Evolutionary conservation across 805 yeast species (phyloP).

Genomic region (Starmerella bacillaris): DNA sequence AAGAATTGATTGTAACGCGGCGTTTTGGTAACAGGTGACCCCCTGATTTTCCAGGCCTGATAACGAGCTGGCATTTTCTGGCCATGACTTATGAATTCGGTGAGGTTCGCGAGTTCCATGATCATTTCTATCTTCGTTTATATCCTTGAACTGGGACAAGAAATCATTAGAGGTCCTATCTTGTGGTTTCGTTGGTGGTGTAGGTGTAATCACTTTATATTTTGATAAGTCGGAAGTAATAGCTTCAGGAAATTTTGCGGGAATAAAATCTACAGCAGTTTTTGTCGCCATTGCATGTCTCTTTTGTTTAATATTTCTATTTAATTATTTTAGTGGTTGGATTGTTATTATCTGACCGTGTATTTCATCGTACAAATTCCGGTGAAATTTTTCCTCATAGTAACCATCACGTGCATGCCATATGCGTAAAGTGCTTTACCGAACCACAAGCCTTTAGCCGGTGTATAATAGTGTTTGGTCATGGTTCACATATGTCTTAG

Average conservation of each 20-base stretch:
- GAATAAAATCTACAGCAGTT: conserved; percentile 29
- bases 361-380: too few relatives aligned
- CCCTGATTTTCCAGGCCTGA: conserved; percentile 74
- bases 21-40: conserved; percentile 91
- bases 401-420: too few relatives aligned
- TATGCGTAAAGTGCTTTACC: too few relatives aligned
- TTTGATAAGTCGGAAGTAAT: conserved; percentile 14
- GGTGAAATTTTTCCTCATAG: too few relatives aligned
- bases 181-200: not conserved
- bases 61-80: conserved; percentile 28
- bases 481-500: too few relatives aligned
- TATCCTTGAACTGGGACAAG: conserved; percentile 29
- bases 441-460: too few relatives aligned
- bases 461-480: too few relatives aligned
- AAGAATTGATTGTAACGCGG: conserved; percentile 78
- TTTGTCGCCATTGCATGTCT: conserved; percentile 7
- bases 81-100: conserved; percentile 55
- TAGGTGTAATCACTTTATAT: conserved; percentile 8
- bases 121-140: conserved; percentile 42
- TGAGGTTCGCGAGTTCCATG: conserved; percentile 43
- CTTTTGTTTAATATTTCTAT: conserved; percentile 1
- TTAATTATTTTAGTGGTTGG: conserved; percentile 2
- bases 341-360: not conserved
- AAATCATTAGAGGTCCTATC: not conserved
- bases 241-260: conserved; percentile 40